Base-by-base conservation (phyloP, 805 yeast genomes). In the Metschnikowia orientalis region DNA sequence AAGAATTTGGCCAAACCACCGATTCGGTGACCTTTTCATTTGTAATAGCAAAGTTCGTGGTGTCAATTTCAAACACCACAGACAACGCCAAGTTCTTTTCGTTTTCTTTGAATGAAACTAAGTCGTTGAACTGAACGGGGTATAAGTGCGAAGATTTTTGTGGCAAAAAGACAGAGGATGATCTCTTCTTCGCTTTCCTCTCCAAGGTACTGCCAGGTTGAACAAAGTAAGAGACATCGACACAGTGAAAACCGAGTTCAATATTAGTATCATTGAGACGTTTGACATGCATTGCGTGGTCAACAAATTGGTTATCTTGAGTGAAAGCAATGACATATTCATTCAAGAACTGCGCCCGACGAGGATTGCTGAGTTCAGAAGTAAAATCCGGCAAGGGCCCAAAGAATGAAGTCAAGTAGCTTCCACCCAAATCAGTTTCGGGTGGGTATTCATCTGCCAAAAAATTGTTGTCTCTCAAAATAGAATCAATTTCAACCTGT, bases 171-270 rank as follows among this genome's bases (percentile, higher is more conserved):
- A 90, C 97, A 6, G 95, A 79, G 4, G 90, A 77, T 1, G 94
- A 87, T 54, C 97, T 75, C 63, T 86, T 88, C 59, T 86, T 84
- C 1, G 95, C 83, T 54, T 90, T 88, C 41, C 89, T 79, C 52
- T 92, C 98, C 40, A 90, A 63, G 7, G 77, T 61, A 0, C 95
- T 77, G 10, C 88, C 90, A 24, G 77, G 81, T 44, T 73, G 77
- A 32, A 90, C 59, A 46, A 68, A 85, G 27, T 77, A 77, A 3
- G 94, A 69, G 4, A 82, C 78, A 61, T 92, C 98, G 19, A 83
- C 69, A 28, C 83, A 75, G 56, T 92, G 97, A 52, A 89, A 79
- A 24, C 95, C 95, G 24, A 92, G 61, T 52, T 83, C 94, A 40
- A 83, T 77, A 47, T 72, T 75, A 9, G 77, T 73, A 28, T 74